Conservation (phyloP, 257 asterid genomes). For the Penstemon eatonii region DNA sequence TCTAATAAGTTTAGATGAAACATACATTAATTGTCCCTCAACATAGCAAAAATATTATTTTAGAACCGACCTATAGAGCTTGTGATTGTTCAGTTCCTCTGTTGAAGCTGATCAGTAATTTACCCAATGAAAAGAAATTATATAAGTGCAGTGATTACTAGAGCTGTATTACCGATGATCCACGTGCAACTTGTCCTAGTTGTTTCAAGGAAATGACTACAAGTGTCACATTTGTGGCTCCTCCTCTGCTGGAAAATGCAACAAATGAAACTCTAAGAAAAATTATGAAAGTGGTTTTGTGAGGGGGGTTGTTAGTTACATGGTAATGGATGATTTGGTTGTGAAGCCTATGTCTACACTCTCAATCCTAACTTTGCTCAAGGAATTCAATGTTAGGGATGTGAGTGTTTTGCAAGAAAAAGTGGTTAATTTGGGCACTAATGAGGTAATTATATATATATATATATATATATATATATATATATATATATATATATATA, state of each 20-base stretch:
- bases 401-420: slow-evolving; percentile 26
- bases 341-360: slow-evolving; percentile 34
- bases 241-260: neutral
- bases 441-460: too few species aligned
- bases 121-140: neutral
- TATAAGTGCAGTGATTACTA: neutral
- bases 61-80: slow-evolving; percentile 6
- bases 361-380: slow-evolving; percentile 30
- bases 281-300: too few species aligned
- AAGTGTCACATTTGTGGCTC: neutral
- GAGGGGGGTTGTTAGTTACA: slow-evolving; percentile 32
- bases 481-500: too few species aligned
- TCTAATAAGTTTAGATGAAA: slow-evolving; percentile 27
- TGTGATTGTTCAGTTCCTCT: slow-evolving; percentile 9
- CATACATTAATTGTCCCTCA: slow-evolving; percentile 28
- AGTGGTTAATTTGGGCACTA: slow-evolving; percentile 18
- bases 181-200: slow-evolving; percentile 15
- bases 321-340: slow-evolving; percentile 42
- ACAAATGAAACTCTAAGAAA: neutral
- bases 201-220: neutral
- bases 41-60: slow-evolving; percentile 24
- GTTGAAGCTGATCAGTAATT: neutral
- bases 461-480: too few species aligned
- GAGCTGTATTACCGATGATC: slow-evolving; percentile 13
- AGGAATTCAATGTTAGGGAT: slow-evolving; percentile 27